Evolutionary conservation across 331 rosid species (phyloP).

Genomic region (Quercus tomentella): DNA sequence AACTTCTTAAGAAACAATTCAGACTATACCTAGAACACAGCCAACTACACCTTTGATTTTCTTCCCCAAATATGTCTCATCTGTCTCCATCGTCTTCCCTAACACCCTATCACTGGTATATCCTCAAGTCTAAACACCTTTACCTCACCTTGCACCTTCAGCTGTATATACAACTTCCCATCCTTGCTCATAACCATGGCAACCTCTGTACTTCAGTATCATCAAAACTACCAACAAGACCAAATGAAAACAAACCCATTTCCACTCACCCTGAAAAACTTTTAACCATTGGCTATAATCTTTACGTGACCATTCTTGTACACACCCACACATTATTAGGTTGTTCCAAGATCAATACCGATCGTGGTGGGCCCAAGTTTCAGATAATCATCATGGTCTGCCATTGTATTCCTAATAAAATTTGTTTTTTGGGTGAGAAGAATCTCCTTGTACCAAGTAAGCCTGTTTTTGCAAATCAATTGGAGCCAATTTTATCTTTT

Average conservation of each 20-base stretch:
- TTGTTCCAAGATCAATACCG: constrained; percentile 61
- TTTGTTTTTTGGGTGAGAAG: constrained; percentile 4
- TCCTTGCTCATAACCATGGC: constrained; percentile 47
- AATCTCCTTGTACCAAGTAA: no score
- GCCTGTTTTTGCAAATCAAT: no score
- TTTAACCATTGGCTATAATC: constrained; percentile 51
- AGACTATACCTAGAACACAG: constrained; percentile 46
- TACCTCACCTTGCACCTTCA: constrained; percentile 47
- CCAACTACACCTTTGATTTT: constrained; percentile 46
- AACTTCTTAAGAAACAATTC: background rate
- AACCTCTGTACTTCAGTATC: constrained; percentile 51
- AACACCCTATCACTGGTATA: constrained; percentile 47
- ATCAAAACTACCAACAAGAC: constrained; percentile 28
- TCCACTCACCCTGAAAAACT: background rate
- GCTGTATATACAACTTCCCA: constrained; percentile 48
- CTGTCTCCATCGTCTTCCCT: constrained; percentile 54
- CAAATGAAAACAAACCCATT: background rate
- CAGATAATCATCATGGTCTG: background rate
- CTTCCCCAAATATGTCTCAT: constrained; percentile 46
- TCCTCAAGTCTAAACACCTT: constrained; percentile 59
- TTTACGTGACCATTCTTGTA: constrained; percentile 47
- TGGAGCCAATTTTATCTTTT: constrained; percentile 63
- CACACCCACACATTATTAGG: constrained; percentile 49
- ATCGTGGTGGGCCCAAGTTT: constrained; percentile 33
- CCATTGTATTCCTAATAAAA: constrained; percentile 29